These are phyloP conservation scores for Fusarium lateritium DNA, from an alignment of 2,329 filamentous ascomycete species.

Conservation along the genomic window DNA sequence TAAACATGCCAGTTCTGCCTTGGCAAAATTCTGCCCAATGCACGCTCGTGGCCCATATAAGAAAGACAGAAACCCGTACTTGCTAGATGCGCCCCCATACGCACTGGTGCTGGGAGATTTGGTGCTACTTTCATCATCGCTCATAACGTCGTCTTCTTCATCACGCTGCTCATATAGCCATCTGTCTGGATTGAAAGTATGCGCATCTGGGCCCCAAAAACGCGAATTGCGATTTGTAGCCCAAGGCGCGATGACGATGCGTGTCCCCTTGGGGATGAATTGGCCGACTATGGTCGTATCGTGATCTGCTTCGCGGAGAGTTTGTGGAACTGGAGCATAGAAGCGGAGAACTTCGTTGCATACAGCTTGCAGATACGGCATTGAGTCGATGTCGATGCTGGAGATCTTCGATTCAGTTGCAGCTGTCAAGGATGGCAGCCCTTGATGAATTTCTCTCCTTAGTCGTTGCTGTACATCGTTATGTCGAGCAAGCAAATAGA, in stretches of 20 bases:
- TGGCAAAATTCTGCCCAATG: constrained; percentile 85
- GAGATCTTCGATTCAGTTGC: constrained; percentile 51
- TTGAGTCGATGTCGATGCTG: constrained; percentile 72
- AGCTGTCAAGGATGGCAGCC: constrained; percentile 66
- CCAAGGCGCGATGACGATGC: constrained; percentile 74
- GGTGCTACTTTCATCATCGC: constrained; percentile 51
- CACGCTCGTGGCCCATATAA: constrained; percentile 88
- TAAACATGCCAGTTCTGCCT: constrained; percentile 86
- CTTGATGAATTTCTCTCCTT: constrained; percentile 71
- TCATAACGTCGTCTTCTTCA: too few species aligned
- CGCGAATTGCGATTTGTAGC: constrained; percentile 77
- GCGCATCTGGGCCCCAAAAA: constrained; percentile 83
- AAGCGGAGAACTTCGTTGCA: constrained; percentile 83
- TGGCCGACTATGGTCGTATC: constrained; percentile 77
- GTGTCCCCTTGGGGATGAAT: constrained; percentile 78
- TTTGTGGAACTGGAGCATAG: constrained; percentile 79
- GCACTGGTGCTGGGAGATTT: constrained; percentile 60
- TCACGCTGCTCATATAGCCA: constrained; percentile 67
- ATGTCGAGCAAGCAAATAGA: too few species aligned
- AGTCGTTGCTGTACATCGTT: too few species aligned
- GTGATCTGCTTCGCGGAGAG: constrained; percentile 73
- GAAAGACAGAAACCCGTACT: constrained; percentile 86
- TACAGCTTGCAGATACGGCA: constrained; percentile 85
- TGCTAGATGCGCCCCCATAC: constrained; percentile 79
- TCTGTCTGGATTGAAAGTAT: constrained; percentile 82